A percentile compares a stretch with the other conserved stretches of the same genome.
These are phyloP conservation scores for Sherardia arvensis DNA, from an alignment of 257 asterid species.

Conservation along the genomic window DNA sequence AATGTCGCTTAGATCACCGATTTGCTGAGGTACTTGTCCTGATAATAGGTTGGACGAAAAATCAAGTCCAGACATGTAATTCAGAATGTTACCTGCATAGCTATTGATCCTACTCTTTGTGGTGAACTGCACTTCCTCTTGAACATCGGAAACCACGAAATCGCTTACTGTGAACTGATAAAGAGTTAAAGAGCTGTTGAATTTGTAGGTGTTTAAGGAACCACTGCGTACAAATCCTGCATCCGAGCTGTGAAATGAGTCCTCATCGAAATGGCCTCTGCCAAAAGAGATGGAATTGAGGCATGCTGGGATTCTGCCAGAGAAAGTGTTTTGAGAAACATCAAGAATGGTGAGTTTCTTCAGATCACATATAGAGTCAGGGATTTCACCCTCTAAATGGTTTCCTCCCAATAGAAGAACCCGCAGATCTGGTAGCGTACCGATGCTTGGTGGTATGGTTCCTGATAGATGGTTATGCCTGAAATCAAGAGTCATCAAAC, in stretches of 20 bases:
- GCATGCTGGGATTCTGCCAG: not conserved
- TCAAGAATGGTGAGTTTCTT: not conserved
- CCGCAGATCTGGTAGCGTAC: not conserved
- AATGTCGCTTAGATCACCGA: not conserved
- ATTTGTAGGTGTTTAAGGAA: not conserved
- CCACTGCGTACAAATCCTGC: not conserved
- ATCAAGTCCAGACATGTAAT: slow-evolving; percentile 5
- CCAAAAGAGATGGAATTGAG: not conserved
- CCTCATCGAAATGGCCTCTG: not conserved
- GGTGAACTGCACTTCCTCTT: slow-evolving; percentile 2
- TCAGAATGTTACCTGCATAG: not conserved
- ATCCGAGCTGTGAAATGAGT: not conserved
- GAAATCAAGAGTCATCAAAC: not conserved
- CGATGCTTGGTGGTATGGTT: not conserved
- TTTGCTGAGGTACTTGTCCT: not conserved
- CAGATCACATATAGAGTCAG: not conserved
- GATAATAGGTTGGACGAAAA: not conserved
- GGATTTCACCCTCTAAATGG: not conserved
- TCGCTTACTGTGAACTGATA: not conserved
- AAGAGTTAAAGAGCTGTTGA: not conserved
- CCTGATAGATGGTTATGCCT: slow-evolving; percentile 1
- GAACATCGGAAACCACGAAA: not conserved
- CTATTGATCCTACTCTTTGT: not conserved
- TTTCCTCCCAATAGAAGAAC: slow-evolving; percentile 1
- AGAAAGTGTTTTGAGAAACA: not conserved